Conservation (phyloP, 2,329 filamentous ascomycete species). For the Penicillium sp. region DNA sequence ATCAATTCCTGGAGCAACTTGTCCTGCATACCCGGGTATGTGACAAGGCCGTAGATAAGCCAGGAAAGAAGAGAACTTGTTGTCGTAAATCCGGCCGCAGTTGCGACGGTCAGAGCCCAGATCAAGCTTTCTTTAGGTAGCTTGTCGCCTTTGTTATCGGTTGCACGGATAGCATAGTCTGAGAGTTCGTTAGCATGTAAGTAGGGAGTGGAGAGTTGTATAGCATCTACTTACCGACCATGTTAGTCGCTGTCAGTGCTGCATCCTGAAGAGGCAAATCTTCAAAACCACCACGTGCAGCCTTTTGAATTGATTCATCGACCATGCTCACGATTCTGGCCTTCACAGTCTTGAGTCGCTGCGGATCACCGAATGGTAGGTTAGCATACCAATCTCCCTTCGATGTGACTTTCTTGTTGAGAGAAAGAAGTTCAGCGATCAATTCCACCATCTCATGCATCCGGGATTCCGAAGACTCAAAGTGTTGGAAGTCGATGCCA, state of each 20-base stretch:
- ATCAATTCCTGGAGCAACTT: slow-evolving; percentile 59
- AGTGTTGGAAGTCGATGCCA: slow-evolving; percentile 49
- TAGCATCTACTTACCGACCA: slow-evolving; percentile 44
- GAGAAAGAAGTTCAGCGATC: slow-evolving; percentile 52
- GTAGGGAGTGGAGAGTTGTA: too few relatives aligned
- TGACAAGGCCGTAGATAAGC: slow-evolving; percentile 55
- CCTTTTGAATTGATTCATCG: slow-evolving; percentile 22
- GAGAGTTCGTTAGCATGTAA: background rate
- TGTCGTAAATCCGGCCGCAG: slow-evolving; percentile 61
- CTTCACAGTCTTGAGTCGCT: slow-evolving; percentile 35
- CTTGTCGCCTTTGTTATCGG: slow-evolving; percentile 56
- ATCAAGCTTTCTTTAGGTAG: slow-evolving; percentile 49
- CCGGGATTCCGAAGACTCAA: slow-evolving; percentile 45
- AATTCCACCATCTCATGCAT: slow-evolving; percentile 53
- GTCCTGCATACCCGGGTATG: slow-evolving; percentile 57
- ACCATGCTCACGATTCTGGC: slow-evolving; percentile 23
- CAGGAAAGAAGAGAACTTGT: slow-evolving; percentile 60
- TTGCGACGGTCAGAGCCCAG: slow-evolving; percentile 51
- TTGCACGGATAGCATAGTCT: slow-evolving; percentile 56
- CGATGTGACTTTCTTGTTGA: slow-evolving; percentile 60
- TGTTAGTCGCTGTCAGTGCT: slow-evolving; percentile 41
- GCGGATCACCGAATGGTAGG: slow-evolving; percentile 59
- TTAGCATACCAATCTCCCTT: slow-evolving; percentile 57
- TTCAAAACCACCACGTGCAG: slow-evolving; percentile 22
- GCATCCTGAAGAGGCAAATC: slow-evolving; percentile 45